Evolutionary conservation across 192 early-diverging fungal species (phyloP).

Genomic region (Spizellomyces sp.): DNA sequence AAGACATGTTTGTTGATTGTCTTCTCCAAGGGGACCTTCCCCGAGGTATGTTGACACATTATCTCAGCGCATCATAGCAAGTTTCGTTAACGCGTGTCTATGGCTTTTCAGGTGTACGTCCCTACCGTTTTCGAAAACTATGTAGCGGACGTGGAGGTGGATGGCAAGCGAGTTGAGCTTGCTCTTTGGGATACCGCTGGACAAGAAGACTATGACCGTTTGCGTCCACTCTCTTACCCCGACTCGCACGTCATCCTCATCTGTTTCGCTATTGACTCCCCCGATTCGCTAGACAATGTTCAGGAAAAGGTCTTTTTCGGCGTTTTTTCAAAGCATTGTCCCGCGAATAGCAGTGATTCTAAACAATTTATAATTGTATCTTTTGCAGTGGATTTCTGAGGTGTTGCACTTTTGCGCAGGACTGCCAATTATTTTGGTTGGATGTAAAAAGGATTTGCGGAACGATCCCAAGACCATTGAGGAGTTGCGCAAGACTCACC

Average conservation of each 20-base stretch:
- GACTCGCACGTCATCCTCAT: conserved; percentile 93
- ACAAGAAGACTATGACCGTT: conserved; percentile 95
- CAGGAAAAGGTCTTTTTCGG: conserved; percentile 55
- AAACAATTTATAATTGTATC: conserved; percentile 8
- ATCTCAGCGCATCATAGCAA: neutral
- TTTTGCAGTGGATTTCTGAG: conserved; percentile 82
- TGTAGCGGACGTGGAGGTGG: conserved; percentile 84
- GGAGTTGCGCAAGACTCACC: conserved; percentile 72
- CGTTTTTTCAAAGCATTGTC: neutral
- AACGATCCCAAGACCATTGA: conserved; percentile 78
- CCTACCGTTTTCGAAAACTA: conserved; percentile 86
- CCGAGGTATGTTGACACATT: conserved; percentile 27
- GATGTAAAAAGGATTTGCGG: conserved; percentile 87
- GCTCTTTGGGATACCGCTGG: conserved; percentile 97
- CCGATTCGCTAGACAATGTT: conserved; percentile 78
- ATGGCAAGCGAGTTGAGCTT: conserved; percentile 84
- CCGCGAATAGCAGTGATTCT: neutral
- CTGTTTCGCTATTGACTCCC: conserved; percentile 85
- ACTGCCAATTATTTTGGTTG: conserved; percentile 84
- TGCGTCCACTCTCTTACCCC: conserved; percentile 89
- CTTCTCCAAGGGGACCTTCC: conserved; percentile 41
- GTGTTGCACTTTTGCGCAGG: conserved; percentile 83
- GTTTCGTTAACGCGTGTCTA: neutral
- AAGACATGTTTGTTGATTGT: conserved; percentile 83
- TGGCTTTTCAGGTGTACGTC: conserved; percentile 45